These are phyloP conservation scores for Lentinula guzmanii DNA, from an alignment of 768 basidiomycete species.

Conservation along the genomic window DNA sequence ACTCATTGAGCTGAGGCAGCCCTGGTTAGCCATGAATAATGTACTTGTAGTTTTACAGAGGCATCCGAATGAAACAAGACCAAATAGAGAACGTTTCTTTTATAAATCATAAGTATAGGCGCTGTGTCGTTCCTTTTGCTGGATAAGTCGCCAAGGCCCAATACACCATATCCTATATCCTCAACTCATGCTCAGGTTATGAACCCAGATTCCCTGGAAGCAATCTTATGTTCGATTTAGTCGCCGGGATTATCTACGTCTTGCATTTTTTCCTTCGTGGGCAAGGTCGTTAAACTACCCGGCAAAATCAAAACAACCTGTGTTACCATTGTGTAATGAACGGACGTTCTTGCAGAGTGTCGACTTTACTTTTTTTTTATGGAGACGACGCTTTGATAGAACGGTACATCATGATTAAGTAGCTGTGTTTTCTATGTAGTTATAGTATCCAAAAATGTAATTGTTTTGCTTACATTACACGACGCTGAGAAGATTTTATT, in stretches of 20 bases:
- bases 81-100: neutral
- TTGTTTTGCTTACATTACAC: neutral
- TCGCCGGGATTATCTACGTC: slow-evolving; percentile 7
- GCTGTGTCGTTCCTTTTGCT: no score
- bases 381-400: slow-evolving; percentile 6
- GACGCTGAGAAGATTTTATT: neutral
- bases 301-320: neutral
- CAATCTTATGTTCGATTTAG: neutral
- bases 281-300: slow-evolving; percentile 7
- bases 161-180: neutral
- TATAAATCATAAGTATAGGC: no score
- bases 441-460: neutral
- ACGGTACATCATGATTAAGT: neutral
- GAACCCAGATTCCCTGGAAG: no score
- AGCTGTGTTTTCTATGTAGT: neutral
- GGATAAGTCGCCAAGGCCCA: neutral
- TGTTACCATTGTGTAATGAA: neutral
- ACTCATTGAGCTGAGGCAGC: slow-evolving; percentile 14
- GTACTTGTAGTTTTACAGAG: neutral
- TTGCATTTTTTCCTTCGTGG: neutral
- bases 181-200: no score
- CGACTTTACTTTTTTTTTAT: neutral
- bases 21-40: neutral
- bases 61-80: neutral
- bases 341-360: slow-evolving; percentile 6